Evolutionary conservation across 2,329 filamentous ascomycete genomes (phyloP).

Genomic region (Dendryphion nanum): DNA sequence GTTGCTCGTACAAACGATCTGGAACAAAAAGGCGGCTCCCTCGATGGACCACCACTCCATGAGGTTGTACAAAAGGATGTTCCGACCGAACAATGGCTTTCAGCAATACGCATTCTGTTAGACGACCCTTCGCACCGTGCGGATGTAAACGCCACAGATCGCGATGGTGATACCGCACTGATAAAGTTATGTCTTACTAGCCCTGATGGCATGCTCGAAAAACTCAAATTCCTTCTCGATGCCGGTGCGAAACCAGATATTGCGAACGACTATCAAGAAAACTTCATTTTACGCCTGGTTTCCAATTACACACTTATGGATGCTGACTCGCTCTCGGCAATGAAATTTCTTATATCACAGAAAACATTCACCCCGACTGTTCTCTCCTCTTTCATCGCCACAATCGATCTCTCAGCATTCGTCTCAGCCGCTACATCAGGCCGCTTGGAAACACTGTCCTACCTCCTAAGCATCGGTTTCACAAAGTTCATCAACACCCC

Average conservation of each 20-base stretch:
- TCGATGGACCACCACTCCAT: not conserved
- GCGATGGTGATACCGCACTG: not conserved
- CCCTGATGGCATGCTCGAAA: not conserved
- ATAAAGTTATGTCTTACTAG: not conserved
- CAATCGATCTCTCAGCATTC: not conserved
- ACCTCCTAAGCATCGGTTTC: not conserved
- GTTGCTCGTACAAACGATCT: not conserved
- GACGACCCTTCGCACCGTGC: not conserved
- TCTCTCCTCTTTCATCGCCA: not conserved
- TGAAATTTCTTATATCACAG: not conserved
- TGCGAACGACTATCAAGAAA: conserved; percentile 1
- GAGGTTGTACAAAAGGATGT: not conserved
- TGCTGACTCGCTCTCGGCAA: not conserved
- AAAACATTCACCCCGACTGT: not conserved
- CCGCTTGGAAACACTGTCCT: not conserved
- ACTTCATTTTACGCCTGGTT: not conserved
- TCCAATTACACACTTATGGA: not conserved
- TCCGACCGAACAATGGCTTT: not conserved
- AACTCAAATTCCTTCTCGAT: not conserved
- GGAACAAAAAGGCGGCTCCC: not conserved
- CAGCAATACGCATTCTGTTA: not conserved
- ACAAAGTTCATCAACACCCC: not conserved
- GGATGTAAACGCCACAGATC: not conserved
- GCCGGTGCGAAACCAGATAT: not conserved
- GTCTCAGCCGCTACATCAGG: not conserved